phyloP scores from a whole-genome alignment of 2,329 filamentous ascomycete species.

The Sarocladium strictum region DNA sequence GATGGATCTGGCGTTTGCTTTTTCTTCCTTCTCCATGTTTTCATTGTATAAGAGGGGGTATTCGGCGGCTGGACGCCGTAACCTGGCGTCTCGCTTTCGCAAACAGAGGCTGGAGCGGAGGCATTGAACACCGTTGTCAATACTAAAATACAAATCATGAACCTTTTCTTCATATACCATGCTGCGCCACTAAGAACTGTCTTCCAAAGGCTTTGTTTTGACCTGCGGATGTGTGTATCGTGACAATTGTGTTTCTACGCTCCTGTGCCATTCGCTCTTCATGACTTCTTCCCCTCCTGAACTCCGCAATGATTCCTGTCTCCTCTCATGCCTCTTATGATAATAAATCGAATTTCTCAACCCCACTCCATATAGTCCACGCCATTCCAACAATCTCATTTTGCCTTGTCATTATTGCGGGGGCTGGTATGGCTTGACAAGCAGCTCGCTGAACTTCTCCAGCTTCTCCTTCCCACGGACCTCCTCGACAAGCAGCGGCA shows the following conservation, averaged over 20 bases:
- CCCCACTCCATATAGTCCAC: background rate
- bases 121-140: background rate
- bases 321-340: no score
- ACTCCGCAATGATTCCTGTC: conserved; percentile 9
- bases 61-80: background rate
- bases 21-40: background rate
- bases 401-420: conserved; percentile 35
- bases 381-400: background rate
- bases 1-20: background rate
- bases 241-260: background rate
- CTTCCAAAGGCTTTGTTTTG: no score
- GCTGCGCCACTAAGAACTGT: no score
- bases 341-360: no score
- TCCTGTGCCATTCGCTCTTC: conserved; percentile 7
- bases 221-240: background rate
- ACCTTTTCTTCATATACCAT: no score
- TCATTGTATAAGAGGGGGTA: background rate
- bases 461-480: conserved; percentile 91
- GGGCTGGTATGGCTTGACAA: conserved; percentile 69
- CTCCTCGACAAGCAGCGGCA: conserved; percentile 93
- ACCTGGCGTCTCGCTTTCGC: background rate
- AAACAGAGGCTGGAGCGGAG: background rate
- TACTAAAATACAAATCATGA: no score
- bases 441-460: conserved; percentile 84
- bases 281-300: conserved; percentile 13